These are phyloP conservation scores for Curvularia sp. DNA, from an alignment of 2,329 filamentous ascomycete genomes.

Conservation along the genomic window DNA sequence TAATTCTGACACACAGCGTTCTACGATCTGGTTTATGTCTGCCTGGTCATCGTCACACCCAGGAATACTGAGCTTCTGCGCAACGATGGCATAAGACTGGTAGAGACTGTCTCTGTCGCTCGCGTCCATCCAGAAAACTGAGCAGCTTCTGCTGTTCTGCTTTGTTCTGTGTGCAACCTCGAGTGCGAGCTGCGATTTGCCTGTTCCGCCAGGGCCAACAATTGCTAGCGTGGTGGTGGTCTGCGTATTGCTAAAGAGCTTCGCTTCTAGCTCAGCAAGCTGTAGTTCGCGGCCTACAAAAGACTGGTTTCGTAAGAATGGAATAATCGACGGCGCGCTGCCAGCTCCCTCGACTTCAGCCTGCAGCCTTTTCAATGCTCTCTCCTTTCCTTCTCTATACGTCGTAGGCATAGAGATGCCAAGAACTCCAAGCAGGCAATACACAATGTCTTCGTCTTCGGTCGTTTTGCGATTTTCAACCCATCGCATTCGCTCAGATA, in stretches of 20 bases:
- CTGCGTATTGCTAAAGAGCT: conserved; percentile 27
- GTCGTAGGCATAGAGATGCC: conserved; percentile 23
- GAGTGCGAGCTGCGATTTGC: conserved; percentile 39
- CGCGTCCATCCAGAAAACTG: conserved; percentile 56
- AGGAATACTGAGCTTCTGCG: conserved; percentile 39
- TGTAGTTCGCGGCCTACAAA: conserved; percentile 37
- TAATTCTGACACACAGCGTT: conserved; percentile 4
- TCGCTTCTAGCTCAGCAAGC: conserved; percentile 37
- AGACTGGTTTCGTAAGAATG: conserved; percentile 33
- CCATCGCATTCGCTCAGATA: not conserved
- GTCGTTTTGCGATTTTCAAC: conserved; percentile 26
- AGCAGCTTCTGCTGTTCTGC: conserved; percentile 46
- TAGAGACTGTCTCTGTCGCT: conserved; percentile 51
- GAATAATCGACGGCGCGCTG: conserved; percentile 32
- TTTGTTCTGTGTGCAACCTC: conserved; percentile 50
- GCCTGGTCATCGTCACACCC: conserved; percentile 18
- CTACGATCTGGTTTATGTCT: conserved; percentile 22
- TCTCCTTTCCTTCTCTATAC: conserved; percentile 32
- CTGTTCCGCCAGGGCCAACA: conserved; percentile 25
- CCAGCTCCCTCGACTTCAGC: conserved; percentile 19
- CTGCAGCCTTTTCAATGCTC: conserved; percentile 22
- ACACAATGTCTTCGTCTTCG: conserved; percentile 34
- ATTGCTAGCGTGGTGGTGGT: conserved; percentile 22
- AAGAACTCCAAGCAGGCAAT: conserved; percentile 37
- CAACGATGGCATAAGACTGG: conserved; percentile 40